Evolutionary conservation across 192 early-diverging fungal species (phyloP).

Genomic region (Rhizoclosmatium globosum): DNA sequence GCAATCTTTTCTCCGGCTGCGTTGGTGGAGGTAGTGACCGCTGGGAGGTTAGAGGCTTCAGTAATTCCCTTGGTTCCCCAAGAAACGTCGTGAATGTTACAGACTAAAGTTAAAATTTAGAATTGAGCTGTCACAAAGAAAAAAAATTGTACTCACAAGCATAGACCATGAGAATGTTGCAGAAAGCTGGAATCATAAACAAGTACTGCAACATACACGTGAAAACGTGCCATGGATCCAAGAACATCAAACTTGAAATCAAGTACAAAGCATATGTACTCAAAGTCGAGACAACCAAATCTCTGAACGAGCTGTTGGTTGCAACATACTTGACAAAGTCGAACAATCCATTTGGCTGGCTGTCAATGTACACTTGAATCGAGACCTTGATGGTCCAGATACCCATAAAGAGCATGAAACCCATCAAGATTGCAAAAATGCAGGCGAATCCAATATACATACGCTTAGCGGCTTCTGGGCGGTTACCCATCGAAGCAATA

Average conservation of each 20-base stretch:
- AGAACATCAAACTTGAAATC: conserved; percentile 43
- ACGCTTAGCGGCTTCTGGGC: conserved; percentile 89
- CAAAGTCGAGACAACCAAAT: conserved; percentile 47
- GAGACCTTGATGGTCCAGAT: conserved; percentile 50
- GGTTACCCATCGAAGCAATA: conserved; percentile 92
- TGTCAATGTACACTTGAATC: conserved; percentile 31
- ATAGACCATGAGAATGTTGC: conserved; percentile 93
- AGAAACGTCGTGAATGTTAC: conserved; percentile 66
- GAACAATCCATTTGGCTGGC: neutral
- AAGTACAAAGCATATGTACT: conserved; percentile 62
- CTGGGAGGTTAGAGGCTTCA: conserved; percentile 68
- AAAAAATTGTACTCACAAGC: conserved; percentile 61
- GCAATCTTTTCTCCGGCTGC: conserved; percentile 71
- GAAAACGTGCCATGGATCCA: conserved; percentile 59
- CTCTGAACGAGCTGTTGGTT: conserved; percentile 45
- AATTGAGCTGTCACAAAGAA: too few species aligned
- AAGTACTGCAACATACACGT: conserved; percentile 75
- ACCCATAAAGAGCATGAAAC: conserved; percentile 80
- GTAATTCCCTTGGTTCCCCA: conserved; percentile 75
- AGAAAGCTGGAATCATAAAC: conserved; percentile 84
- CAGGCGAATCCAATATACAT: conserved; percentile 80
- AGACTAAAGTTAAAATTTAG: conserved; percentile 37
- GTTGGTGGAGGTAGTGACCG: conserved; percentile 72
- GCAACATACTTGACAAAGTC: conserved; percentile 46
- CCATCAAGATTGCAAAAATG: conserved; percentile 89